Conservation (phyloP, 352 stramenopile species). For the Globisporangium okanoganense region DNA sequence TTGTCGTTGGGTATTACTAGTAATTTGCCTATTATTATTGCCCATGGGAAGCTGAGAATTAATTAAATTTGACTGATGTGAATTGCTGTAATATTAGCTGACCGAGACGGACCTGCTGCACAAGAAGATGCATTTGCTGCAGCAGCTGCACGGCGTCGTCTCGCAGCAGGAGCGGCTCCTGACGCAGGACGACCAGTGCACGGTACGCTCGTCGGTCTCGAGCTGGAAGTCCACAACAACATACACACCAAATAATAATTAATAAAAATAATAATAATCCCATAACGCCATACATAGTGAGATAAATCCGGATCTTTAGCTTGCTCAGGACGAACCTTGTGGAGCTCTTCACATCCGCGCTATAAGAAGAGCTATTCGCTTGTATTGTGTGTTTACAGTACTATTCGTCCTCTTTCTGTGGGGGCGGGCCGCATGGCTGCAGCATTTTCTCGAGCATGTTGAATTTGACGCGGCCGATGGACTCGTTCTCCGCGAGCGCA, state of each 20-base stretch:
- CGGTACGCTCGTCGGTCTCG: constrained; percentile 61
- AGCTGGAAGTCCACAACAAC: constrained; percentile 66
- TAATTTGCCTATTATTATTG: not conserved
- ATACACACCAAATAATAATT: too few species aligned
- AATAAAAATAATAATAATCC: not conserved
- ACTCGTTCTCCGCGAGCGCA: constrained; percentile 97
- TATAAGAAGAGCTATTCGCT: not conserved
- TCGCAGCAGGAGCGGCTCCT: constrained; percentile 40
- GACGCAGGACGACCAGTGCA: constrained; percentile 61
- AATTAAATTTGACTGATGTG: not conserved
- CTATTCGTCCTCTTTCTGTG: constrained; percentile 76
- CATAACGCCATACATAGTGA: not conserved
- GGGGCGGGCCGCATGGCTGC: constrained; percentile 70
- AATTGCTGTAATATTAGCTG: constrained; percentile 24
- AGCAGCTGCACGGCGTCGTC: constrained; percentile 51
- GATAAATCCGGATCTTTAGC: not conserved
- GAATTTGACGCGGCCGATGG: constrained; percentile 87
- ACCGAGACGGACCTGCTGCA: constrained; percentile 48
- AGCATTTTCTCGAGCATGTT: constrained; percentile 78
- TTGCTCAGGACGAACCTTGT: not conserved
- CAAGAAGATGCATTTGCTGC: constrained; percentile 48
- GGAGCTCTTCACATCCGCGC: not conserved
- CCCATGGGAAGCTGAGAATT: too few species aligned
- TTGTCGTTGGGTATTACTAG: not conserved
- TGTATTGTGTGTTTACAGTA: not conserved